Evolutionary conservation across 2,329 filamentous ascomycete genomes (phyloP), one percentile per base, ranked within the genome.

Genomic region (Trichoderma sp.): DNA sequence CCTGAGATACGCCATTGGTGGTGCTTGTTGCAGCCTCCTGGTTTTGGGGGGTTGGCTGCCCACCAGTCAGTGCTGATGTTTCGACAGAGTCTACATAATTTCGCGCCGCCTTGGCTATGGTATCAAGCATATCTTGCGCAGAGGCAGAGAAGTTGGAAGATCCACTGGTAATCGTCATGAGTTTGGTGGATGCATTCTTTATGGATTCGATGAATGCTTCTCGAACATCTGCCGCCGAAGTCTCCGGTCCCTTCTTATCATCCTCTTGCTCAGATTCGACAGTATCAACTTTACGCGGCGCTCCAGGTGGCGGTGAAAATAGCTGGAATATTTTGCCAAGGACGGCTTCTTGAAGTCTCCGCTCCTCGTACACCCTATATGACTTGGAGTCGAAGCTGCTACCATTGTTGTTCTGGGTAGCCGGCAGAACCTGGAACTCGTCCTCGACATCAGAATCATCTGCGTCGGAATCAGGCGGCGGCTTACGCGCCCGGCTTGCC

Each of bases 381-480:
- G 78, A 80, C 72, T 84, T 87, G 12, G 79, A 75, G 43, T 85
- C 84, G 57, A 81, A 80, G 62, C 73, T 76, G 17, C 39, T 58
- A 7, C 73, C 76, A 3, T 74, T 76, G 8, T 75, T 77, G 64
- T 74, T 75, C 17, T 79, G 78, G 3, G 77, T 75, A 23, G 77
- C 75, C 1, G 84, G 82, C 6, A 83, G 77, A 9, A 84, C 82
- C 68, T 86, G 83, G 71, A 88, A 86, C 15, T 89, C 87, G 70
- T 88, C 86, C 47, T 90, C 86, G 32, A 83, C 79, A 72, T 90
- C 86, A 6, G 87, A 84, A 64, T 86, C 85, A 23, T 87, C 84
- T 6, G 80, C 77, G 28, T 85, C 83, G 13, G 80, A 81, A 59
- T 83, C 81, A 13, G 78, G 76, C 9, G 78, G 75, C 1, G 80